Percentiles rank a stretch among this genome's conserved stretches.
These are phyloP conservation scores for Murraya koenigii DNA, from an alignment of 345 rosid genomes.

Conservation along the genomic window DNA sequence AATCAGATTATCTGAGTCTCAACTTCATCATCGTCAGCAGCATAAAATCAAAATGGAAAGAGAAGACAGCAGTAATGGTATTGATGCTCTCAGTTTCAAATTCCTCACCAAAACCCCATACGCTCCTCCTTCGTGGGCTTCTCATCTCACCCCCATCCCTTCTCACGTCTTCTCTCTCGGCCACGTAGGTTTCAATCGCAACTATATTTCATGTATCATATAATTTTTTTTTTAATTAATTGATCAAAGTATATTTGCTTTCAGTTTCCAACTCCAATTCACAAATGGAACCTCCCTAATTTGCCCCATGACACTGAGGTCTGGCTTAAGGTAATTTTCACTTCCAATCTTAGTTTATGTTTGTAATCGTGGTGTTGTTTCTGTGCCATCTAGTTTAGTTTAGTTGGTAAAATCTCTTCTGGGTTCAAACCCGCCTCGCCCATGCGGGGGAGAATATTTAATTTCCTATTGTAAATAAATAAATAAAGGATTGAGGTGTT, in stretches of 20 bases:
- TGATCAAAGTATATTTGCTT: background rate
- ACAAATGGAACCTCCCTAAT: slow-evolving; percentile 79
- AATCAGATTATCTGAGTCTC: background rate
- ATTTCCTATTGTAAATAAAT: too few species aligned
- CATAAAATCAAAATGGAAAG: background rate
- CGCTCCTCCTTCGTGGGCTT: slow-evolving; percentile 72
- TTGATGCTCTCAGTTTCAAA: slow-evolving; percentile 29
- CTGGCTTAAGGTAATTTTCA: slow-evolving; percentile 63
- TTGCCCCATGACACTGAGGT: slow-evolving; percentile 72
- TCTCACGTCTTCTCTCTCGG: slow-evolving; percentile 63
- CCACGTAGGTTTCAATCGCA: slow-evolving; percentile 35
- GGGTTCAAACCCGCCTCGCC: too few species aligned
- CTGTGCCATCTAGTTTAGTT: too few species aligned
- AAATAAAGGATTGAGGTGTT: too few species aligned
- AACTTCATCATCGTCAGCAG: background rate
- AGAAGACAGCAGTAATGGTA: background rate
- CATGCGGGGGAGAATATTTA: too few species aligned
- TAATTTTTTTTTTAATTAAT: background rate
- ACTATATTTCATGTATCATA: background rate
- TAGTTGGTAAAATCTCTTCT: too few species aligned
- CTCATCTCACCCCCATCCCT: slow-evolving; percentile 60
- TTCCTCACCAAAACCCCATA: slow-evolving; percentile 58
- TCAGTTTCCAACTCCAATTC: slow-evolving; percentile 86
- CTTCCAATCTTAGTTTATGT: too few species aligned
- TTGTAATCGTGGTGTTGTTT: too few species aligned